Base-by-base conservation (phyloP, 2,329 filamentous ascomycete genomes). In the Xylariales sp. region DNA sequence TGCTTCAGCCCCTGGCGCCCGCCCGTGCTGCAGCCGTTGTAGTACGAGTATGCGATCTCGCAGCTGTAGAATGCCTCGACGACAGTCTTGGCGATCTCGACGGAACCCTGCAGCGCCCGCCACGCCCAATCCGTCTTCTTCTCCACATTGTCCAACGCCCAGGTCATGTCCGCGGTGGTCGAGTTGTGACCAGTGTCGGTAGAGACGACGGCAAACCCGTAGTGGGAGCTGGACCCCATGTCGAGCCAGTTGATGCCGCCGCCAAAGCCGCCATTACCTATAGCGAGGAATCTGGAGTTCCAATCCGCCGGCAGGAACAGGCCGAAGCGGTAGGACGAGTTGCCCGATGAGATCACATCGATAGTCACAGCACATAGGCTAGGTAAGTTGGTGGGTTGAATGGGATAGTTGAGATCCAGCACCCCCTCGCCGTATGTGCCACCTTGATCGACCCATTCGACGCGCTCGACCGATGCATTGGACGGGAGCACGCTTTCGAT, bases 1-100 rank as follows among this genome's bases (percentile, higher is more conserved):
- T 72, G 67, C 43, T 72, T 74, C 8, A 78, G 55, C 3, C 76
- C 76, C 55, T 80, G 75, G 0, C 76, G 60, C 1, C 76, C 76
- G 14, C 77, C 77, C 0, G 74, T 78, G 1, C 72, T 77, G 53
- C 74, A 78, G 16, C 76, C 77, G 20, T 65, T 62, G 51, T 71
- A 79, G 54, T 78, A 78, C 6, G 66, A 71, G 51, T 70, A 70
- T 4, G 60, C 50, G 30, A 59, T 60, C 3, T 53, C 42, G n/a
- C 45, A 35, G 5, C 57, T 54, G 45, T 79, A 79, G 55, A 71
- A 78, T 1, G 59, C 56, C 21, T 67, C 48, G 2, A 66, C 61
- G 10, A 79, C 52, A 12, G 58, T 39, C 49, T 77, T 77, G 6
- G 67, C 67, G 6, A 69, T 44, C 3, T 62, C 62, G 4, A 72